These are phyloP conservation scores for Yamadazyma buinensis DNA, from an alignment of 1,139 yeast genomes.

Conservation along the genomic window DNA sequence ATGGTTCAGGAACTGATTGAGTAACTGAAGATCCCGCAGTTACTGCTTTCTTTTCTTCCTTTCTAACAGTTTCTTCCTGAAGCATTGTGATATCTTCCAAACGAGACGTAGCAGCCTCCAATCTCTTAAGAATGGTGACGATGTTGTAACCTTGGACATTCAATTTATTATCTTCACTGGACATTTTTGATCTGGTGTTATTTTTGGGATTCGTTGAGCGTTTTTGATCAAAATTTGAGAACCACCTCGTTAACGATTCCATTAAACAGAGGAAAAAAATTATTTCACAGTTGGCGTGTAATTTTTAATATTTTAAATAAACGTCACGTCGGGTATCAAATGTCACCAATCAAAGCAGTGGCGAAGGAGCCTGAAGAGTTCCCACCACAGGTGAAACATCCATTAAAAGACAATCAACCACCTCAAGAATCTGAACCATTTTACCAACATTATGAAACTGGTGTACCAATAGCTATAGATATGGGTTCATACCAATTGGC, in stretches of 20 bases:
- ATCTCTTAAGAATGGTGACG: conserved; percentile 74
- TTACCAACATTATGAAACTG: conserved; percentile 45
- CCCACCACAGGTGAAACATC: conserved; percentile 51
- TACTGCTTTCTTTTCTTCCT: conserved; percentile 2
- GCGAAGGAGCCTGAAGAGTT: conserved; percentile 23
- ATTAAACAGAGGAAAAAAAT: too few species aligned
- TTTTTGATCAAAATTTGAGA: too few species aligned
- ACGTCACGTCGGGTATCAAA: too few species aligned
- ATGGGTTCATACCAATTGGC: conserved; percentile 70
- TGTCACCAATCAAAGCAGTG: conserved; percentile 18
- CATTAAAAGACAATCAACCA: conserved; percentile 44
- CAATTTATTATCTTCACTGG: conserved; percentile 51
- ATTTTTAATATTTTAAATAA: too few species aligned
- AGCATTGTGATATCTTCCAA: conserved; percentile 83
- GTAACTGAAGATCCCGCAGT: conserved; percentile 5
- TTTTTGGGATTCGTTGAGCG: background rate
- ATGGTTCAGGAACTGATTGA: conserved; percentile 8
- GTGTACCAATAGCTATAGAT: conserved; percentile 77
- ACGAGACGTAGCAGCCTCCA: conserved; percentile 92
- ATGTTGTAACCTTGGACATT: conserved; percentile 77
- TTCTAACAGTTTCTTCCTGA: conserved; percentile 51
- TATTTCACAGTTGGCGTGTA: too few species aligned
- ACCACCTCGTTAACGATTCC: too few species aligned
- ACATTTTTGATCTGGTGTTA: too few species aligned
- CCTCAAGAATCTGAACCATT: conserved; percentile 47